A percentile compares a stretch with the other conserved stretches of the same genome.
These are phyloP conservation scores for Eucalyptus sp. DNA, from an alignment of 345 rosid genomes.

Conservation along the genomic window DNA sequence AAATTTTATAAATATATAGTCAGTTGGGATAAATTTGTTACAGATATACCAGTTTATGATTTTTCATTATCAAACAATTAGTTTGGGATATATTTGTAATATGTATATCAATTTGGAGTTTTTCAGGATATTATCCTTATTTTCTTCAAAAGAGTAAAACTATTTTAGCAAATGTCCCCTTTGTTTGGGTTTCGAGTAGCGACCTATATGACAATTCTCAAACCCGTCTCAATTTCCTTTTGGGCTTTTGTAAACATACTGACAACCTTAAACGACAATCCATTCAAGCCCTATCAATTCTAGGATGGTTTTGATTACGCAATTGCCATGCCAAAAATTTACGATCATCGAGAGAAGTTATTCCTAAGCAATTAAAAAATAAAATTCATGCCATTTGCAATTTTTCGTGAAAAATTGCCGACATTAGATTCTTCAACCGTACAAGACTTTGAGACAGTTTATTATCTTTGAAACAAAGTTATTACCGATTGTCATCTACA, in stretches of 20 bases:
- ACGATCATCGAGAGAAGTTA: background rate
- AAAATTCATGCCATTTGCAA: background rate
- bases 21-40: fast-evolving
- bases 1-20: no score
- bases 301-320: background rate
- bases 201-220: background rate
- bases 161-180: background rate
- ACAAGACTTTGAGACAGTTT: background rate
- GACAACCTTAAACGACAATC: background rate
- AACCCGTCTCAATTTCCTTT: background rate
- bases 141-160: background rate
- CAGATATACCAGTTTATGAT: fast-evolving
- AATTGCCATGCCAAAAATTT: background rate
- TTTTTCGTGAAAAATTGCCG: background rate
- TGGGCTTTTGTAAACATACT: background rate
- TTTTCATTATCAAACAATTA: fast-evolving
- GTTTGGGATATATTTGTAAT: no score
- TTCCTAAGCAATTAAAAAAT: background rate
- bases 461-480: background rate
- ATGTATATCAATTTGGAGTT: fast-evolving
- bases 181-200: background rate
- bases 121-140: fast-evolving
- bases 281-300: background rate
- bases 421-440: background rate
- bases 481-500: background rate